Evolutionary conservation across 139 green algal genomes (phyloP), one percentile per base, ranked within the genome.

Genomic region (Chlamydomonas asymmetrica): DNA sequence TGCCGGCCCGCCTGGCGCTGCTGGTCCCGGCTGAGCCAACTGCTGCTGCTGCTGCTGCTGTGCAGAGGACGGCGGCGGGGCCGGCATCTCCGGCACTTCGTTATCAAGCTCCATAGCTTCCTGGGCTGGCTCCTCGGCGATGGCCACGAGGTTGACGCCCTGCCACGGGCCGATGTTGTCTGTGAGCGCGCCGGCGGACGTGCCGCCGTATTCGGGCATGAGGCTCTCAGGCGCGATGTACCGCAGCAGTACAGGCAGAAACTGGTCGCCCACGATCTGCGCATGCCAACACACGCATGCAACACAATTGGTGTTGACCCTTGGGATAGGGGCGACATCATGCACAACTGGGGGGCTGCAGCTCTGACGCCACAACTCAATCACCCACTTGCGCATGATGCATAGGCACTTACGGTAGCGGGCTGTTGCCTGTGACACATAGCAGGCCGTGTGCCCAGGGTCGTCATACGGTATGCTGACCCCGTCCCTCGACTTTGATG

Each of bases 221-320:
- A 84, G 64, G 72, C 72, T 76, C 35, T 76, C 78, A 10, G 56
- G 59, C 8, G 65, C 40, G 29, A 84, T 80, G 71, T 78, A 48
- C 4, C 45, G 31, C 29, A 71, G 56, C 72, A 84, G 78, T 13
- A 49, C n/a, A 2, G 45, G 25, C 31, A 69, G 57, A 40, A 74
- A 84, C 60, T 73, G 67, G 43, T 61, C 59, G 38, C 66, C 71
- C 45, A 84, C 29, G 39, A 84, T 80, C 64, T 84, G 71, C 37
- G 66, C 7, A 29, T 60, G 72, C n/a, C n/a, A n/a, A n/a, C n/a
- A n/a, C n/a, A n/a, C 70, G 67, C 68, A 40, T 69, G 57, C 4
- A 57, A 69, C 39, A 69, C 70, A 32, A 31, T 5, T 43, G 57
- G 35, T 20, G 66, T 37, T 13, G 66, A 63, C 6, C 16, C 27